Conservation (phyloP, 805 yeast genomes). For the Wickerhamiella spandovensis region DNA sequence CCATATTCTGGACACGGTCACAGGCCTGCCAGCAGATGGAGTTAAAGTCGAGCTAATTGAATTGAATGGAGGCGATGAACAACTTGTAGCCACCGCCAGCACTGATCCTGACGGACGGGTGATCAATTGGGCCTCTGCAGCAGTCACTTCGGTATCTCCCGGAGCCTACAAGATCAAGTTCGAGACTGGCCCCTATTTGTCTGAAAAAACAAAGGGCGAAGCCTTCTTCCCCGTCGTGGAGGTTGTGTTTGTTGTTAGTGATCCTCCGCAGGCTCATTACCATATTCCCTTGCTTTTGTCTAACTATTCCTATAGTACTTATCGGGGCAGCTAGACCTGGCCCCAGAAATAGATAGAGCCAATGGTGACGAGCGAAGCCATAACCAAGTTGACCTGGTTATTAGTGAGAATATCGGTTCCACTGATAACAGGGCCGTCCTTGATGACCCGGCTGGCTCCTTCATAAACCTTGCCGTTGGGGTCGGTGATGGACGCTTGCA, state of each 20-base stretch:
- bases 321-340: conserved; percentile 54
- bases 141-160: conserved; percentile 28
- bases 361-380: background rate
- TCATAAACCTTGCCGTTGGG: background rate
- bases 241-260: conserved; percentile 52
- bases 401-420: conserved; percentile 27
- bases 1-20: conserved; percentile 74
- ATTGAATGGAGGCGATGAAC: conserved; percentile 23
- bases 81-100: conserved; percentile 43
- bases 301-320: conserved; percentile 80
- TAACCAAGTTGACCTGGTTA: conserved; percentile 16
- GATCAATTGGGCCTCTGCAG: conserved; percentile 39
- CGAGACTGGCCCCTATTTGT: conserved; percentile 57
- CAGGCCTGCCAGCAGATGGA: conserved; percentile 69
- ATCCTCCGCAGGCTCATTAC: conserved; percentile 66
- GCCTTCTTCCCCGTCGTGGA: conserved; percentile 79
- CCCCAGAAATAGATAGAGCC: background rate
- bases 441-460: background rate
- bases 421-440: conserved; percentile 15
- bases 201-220: conserved; percentile 13
- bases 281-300: conserved; percentile 80
- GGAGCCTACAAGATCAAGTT: conserved; percentile 70
- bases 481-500: conserved; percentile 19
- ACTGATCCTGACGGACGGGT: conserved; percentile 80
- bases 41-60: conserved; percentile 44